Base-by-base conservation (phyloP, 2,329 filamentous ascomycete species). In the Aspergillus ochraceus region DNA sequence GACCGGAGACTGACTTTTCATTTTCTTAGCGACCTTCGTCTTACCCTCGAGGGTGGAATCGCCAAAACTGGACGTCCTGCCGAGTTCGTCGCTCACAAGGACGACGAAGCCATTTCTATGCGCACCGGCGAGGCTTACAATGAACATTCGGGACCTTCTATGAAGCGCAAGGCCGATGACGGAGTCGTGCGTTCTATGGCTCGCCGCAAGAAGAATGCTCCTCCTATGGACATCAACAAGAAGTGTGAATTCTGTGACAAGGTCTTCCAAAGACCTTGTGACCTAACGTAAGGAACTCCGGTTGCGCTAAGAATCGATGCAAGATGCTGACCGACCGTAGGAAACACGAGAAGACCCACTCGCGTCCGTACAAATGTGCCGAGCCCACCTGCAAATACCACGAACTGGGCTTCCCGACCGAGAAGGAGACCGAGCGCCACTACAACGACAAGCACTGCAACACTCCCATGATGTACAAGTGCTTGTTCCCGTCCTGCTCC, bases 331-430 rank as follows among this genome's bases (percentile, higher is more conserved):
- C 54, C 12, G 32, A 6, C 45, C n/a, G 3, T 46, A 78, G 76
- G 66, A 98, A 98, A 83, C 95, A 99, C 78, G 90, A 96, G 80
- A 99, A 98, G 83, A 98, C 94, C 0, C 95, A 99, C 76, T 92
- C 91, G 58, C 90, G 95, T 39, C 95, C 94, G 10, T 97, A 91
- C 90, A 99, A 99, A 81, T 99, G 95, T 77, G 85, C 88, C 6
- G 82, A 91, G 22, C 72, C 84, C 46, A 88, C 86, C 50, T 98
- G 95, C 90, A 96, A 96, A 74, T 98, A 97, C 77, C 87, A 90
- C 74, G 85, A 89, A 36, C 87, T 90, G 68, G 95, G 95, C 53
- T 98, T 94, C 90, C 94, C 95, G 4, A 98, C 95, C 0, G 93
- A 98, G 79, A 98, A 99, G 80, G 95, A 98, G 79, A 90, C 93